A percentile compares a stretch with the other conserved stretches of the same genome.
phyloP scores from a whole-genome alignment of 169 alveolate species.

The Babesia sp. region DNA sequence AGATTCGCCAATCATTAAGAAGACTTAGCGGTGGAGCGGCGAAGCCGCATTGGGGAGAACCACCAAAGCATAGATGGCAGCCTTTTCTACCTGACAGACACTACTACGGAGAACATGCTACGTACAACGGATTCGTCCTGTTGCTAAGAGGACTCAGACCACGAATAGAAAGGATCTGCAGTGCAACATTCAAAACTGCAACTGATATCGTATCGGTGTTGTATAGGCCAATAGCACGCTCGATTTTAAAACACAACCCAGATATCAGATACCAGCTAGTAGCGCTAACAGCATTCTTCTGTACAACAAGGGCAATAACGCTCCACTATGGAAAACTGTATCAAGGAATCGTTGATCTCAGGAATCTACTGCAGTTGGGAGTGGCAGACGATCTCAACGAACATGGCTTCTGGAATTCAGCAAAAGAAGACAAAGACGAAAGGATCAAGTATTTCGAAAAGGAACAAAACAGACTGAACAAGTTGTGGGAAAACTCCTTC shows the following conservation, averaged over 20 bases:
- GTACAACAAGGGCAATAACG: constrained; percentile 80
- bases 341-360: constrained; percentile 79
- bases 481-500: constrained; percentile 75
- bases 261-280: constrained; percentile 84
- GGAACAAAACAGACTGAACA: constrained; percentile 73
- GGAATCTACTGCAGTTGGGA: constrained; percentile 71
- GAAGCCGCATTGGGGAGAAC: constrained; percentile 74
- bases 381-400: constrained; percentile 80
- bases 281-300: constrained; percentile 80
- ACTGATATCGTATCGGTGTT: constrained; percentile 19
- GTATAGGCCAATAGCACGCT: constrained; percentile 66
- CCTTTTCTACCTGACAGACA: constrained; percentile 72
- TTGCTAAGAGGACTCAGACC: constrained; percentile 77
- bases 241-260: constrained; percentile 81
- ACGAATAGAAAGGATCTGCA: constrained; percentile 29
- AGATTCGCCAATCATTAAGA: constrained; percentile 54
- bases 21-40: constrained; percentile 76
- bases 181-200: constrained; percentile 45
- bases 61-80: constrained; percentile 69
- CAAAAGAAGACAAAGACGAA: constrained; percentile 69
- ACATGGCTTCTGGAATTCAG: constrained; percentile 81
- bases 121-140: constrained; percentile 72
- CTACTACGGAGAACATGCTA: constrained; percentile 78
- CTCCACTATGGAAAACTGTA: constrained; percentile 70
- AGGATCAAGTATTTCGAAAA: constrained; percentile 68